Percentiles rank a stretch among this genome's conserved stretches.
Evolutionary conservation across 352 stramenopile genomes (phyloP).

Genomic region (Globisporangium heterothallicum): DNA sequence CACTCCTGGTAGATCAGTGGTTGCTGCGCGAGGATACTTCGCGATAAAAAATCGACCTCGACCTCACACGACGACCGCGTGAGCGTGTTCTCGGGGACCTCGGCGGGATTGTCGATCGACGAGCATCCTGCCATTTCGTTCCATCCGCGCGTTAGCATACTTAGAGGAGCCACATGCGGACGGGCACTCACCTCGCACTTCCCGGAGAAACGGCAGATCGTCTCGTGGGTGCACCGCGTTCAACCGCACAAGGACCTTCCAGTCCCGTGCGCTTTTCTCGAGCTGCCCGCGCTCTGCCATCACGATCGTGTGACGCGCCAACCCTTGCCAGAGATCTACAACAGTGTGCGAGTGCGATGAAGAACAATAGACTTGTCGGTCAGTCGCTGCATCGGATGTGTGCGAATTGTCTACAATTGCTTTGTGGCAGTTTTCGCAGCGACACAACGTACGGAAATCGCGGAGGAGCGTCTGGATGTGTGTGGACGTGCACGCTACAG

Average conservation of each 20-base stretch:
- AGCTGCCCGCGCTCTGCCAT: constrained; percentile 1
- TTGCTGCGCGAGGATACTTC: constrained; percentile 15
- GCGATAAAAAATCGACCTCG: constrained; percentile 25
- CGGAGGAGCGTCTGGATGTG: background rate
- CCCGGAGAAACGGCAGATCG: constrained; percentile 25
- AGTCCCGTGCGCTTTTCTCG: constrained; percentile 10
- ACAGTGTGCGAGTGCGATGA: too few species aligned
- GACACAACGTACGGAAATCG: constrained; percentile 9
- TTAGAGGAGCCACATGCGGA: too few species aligned
- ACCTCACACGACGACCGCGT: constrained; percentile 30
- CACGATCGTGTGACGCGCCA: constrained; percentile 15
- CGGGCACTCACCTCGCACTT: constrained; percentile 29
- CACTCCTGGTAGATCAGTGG: constrained; percentile 29
- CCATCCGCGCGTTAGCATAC: background rate
- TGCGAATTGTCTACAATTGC: too few species aligned
- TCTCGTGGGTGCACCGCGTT: constrained; percentile 11
- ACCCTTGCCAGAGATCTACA: constrained; percentile 30
- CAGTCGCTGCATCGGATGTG: too few species aligned
- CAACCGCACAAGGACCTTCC: constrained; percentile 33
- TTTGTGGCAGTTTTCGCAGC: background rate
- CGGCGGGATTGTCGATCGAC: constrained; percentile 44
- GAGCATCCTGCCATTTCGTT: constrained; percentile 41
- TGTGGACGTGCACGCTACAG: constrained; percentile 20
- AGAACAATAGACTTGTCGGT: too few species aligned
- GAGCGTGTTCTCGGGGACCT: constrained; percentile 43